These are phyloP conservation scores for Nicotiana attenuata DNA, from an alignment of 257 asterid genomes.

Conservation along the genomic window DNA sequence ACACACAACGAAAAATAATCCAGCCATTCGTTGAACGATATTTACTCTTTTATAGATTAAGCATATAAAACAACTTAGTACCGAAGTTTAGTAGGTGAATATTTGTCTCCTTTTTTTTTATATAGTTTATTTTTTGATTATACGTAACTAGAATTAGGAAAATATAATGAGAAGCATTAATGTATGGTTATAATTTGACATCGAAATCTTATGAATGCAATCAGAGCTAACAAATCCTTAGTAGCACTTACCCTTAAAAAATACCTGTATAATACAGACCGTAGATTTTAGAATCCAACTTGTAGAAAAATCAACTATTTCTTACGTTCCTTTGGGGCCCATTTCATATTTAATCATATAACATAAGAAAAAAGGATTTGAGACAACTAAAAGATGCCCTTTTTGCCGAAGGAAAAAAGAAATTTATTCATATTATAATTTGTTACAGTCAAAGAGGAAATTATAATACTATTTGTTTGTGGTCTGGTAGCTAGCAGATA, in stretches of 20 bases:
- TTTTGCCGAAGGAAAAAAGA: neutral
- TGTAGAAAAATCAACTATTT: neutral
- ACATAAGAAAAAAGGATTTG: neutral
- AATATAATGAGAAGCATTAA: too few species aligned
- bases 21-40: neutral
- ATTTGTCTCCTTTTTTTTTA: too few species aligned
- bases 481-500: neutral
- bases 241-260: too few species aligned
- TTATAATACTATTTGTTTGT: neutral
- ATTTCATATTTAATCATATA: neutral
- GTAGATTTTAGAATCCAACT: neutral
- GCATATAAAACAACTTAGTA: neutral
- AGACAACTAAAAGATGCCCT: conserved; percentile 11
- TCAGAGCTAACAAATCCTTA: neutral
- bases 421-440: neutral
- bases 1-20: too few species aligned
- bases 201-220: neutral
- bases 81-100: neutral
- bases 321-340: neutral
- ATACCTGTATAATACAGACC: neutral
- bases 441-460: neutral
- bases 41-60: neutral
- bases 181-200: too few species aligned
- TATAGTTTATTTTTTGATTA: too few species aligned
- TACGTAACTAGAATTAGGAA: too few species aligned